Evolutionary conservation across 2,329 filamentous ascomycete genomes (phyloP), one percentile per base, ranked within the genome.

Genomic region (Aspergillus texensis): DNA sequence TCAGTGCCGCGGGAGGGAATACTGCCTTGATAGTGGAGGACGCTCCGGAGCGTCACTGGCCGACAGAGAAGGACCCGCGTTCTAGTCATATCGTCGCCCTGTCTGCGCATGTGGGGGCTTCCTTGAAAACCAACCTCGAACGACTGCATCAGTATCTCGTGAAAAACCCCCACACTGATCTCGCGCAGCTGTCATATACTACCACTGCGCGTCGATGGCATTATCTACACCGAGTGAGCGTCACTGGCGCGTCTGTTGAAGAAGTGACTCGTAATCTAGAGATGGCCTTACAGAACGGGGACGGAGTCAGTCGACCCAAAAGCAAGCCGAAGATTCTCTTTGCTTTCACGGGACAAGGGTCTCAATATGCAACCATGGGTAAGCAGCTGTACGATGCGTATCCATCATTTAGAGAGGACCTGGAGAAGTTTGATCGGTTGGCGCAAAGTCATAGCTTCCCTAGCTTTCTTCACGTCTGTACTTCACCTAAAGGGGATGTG

Each of bases 1-100:
- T 90, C 72, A 85, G 85, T 67, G 90, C 89, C 9, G 87, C 89
- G 61, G 89, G 89, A 67, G 89, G 89, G 21, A 91, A 91, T 76
- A 90, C 88, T 9, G 0, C 84, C 86, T 73, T 90, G 24, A 74
- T 91, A 6, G 69, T 91, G 1, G 86, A 90, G 71, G 88, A 91
- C 61, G 84, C 81, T 0, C 86, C 86, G n/a, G 43, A 21, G 9
- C 10, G n/a, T 12, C 8, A 46, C n/a, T 21, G 11, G 9, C 11
- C 9, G 43, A 21, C 43, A 3, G 41, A 74, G 69, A 2, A 39
- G 54, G 87, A 90, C 66, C 80, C 85, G 5, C 83, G 88, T 24
- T 77, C 73, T 10, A 79, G 80, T 2, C 85, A 90, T 62, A 73
- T 88, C n/a, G 77, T 91, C 41, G 79, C 85, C 1, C 72, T 89